Base-by-base conservation (phyloP, 2,329 filamentous ascomycete species). In the Blumeriella jaapii region DNA sequence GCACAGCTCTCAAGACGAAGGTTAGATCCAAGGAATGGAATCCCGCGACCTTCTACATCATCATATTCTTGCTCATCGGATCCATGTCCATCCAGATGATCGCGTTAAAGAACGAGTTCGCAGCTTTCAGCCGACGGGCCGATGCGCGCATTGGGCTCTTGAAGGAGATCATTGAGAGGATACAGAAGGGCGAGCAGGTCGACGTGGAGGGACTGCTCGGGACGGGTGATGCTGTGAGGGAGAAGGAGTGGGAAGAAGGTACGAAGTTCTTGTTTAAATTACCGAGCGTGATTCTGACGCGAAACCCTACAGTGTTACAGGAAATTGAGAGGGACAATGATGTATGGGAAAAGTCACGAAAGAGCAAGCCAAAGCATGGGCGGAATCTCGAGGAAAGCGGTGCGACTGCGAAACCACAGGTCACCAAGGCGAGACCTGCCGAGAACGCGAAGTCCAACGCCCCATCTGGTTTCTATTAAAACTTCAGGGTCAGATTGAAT, bases 41-140 rank as follows among this genome's bases (percentile, higher is more conserved):
- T 49, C 82, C 83, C 2, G 81, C 81, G 13, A 86, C 78, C 0
- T 89, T 85, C 53, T 91, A 78, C 57, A 83, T 89, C 48, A 65
- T 78, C 50, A 83, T 89, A 44, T 86, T 86, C 52, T 65, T 86
- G 25, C 69, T 96, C 44, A 89, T 96, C 45, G 93, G 93, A 3
- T 94, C 85, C 42, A 93, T 95, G 68, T 83, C 89, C 10, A 95
- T 98, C 50, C 83, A 95, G 52, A 82, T 91, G 68, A 79, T 98
- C 53, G 69, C 77, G 22, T 58, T 96, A 50, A 80, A 78, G 50
- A 82, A 82, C 49, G 78, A 87, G 32, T 81, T 78, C 53, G 67
- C 69, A 19, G 74, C 77, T 7, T 87, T 82, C 50, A 74, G 68
- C 53, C 74, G 87, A 32, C 75, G 77, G 47, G 78, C 86, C 4